Evolutionary conservation across 768 basidiomycete genomes (phyloP).

Genomic region (Agrocybe praecox): DNA sequence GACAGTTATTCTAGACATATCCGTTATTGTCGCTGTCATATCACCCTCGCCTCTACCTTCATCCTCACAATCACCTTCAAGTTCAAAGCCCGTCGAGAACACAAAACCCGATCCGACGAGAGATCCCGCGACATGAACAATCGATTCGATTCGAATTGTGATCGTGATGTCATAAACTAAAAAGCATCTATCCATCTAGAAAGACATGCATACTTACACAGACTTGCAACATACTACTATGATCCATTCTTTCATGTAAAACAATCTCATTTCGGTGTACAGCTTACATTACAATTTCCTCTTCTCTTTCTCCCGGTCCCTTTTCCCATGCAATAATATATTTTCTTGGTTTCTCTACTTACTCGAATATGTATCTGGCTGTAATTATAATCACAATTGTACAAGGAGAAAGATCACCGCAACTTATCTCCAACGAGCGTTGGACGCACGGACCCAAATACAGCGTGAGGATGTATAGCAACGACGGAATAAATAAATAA

Average conservation of each 20-base stretch:
- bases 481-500: no score
- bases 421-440: neutral
- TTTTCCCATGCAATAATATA: neutral
- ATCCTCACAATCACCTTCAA: no score
- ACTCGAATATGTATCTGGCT: neutral
- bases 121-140: neutral
- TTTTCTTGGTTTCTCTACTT: neutral
- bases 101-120: neutral
- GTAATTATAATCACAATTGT: neutral
- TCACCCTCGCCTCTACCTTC: conserved; percentile 48
- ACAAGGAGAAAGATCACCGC: neutral
- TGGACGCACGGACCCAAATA: neutral
- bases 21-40: conserved; percentile 67
- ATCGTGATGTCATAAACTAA: neutral
- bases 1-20: conserved; percentile 49
- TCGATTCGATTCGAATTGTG: neutral
- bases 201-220: no score
- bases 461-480: neutral
- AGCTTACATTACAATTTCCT: neutral
- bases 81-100: neutral
- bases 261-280: no score
- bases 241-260: no score
- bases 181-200: neutral
- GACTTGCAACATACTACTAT: no score
- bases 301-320: neutral